Evolutionary conservation across 2,329 filamentous ascomycete genomes (phyloP), one percentile per base, ranked within the genome.

Genomic region (Clathrospora elynae): DNA sequence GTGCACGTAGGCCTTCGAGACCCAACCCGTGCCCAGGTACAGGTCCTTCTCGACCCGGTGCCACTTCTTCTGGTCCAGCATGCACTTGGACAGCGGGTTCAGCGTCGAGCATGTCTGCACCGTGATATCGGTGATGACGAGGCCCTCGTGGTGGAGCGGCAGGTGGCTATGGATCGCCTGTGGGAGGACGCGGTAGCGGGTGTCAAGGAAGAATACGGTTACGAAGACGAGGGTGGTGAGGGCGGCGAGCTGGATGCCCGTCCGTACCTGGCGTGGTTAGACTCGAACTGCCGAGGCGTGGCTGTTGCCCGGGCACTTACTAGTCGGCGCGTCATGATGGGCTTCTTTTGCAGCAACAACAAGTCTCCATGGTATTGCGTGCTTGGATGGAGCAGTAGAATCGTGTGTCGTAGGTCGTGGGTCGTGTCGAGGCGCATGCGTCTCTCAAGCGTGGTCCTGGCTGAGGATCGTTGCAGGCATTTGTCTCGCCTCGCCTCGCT

Each of bases 1-100:
- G 65, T 91, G 87, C 17, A 96, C 70, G 68, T 88, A 96, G 20
- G 89, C 90, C 64, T 81, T 87, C 18, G 82, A 82, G 29, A 88
- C 78, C 82, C 88, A 89, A 36, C 84, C 81, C 46, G 80, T 82
- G 49, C 83, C 83, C 12, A 96, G 80, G 66, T 90, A 93, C 0
- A 96, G 79, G 64, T 96, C 90, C 73, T 96, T 96, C 54, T 95
- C 87, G 50, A 96, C 77, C 34, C 88, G 86, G 57, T 89, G 84
- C 91, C 91, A 96, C 50, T 81, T 75, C 29, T 82, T 74, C 24
- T 78, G 71, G 61, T 93, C 86, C 50, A 93, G 80, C 51, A 83
- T 84, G 73, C 89, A 95, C 30, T 80, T 86, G 3, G 86, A 86
- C 45, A 92, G 86, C 7, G 74, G 75, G 36, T 91, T 93, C 37